Base-by-base conservation (phyloP, 345 rosid genomes). In the Murraya paniculata region DNA sequence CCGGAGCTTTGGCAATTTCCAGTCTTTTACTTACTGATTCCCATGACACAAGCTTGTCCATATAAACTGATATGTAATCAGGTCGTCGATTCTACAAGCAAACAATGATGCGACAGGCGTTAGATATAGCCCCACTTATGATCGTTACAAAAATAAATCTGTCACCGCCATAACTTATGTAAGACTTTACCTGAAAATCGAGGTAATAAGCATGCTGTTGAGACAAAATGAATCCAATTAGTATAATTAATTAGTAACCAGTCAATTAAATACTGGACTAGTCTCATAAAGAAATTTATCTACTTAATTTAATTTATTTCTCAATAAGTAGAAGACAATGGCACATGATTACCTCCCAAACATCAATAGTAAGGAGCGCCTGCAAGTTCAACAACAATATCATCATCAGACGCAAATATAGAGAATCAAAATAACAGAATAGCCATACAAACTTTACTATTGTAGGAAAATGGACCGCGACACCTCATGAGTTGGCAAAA, bases 41-140 rank as follows among this genome's bases (percentile, higher is more conserved):
- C 99, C 98, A 94, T 59, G 98, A 96, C 7, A 94, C 97, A 50
- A 96, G 92, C 82, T 88, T 94, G 39, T 89, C 97, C 88, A 94
- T 81, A 81, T 87, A 94, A 57, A 78, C 83, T 13, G 89, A 85
- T 82, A 90, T 84, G 85, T 89, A 94, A 68, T 92, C 92, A 55
- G 86, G 86, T 57, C 98, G 87, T 35, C 84, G 91, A 75, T 86
- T 94, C 99, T 94, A 81, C 72, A 56, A 68, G 70, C 31, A 77
- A 71, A 74, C 31, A 38, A 57, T 4, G 35, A 45, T 6, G 28
- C 6, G 45, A 22, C 6, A 35, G 36, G 70, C 62, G 22, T 36
- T 21, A 77, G 53, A 65, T 25, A 16, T 18, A 53, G 1, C 57
- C 57, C 7, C 8, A 30, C 6, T 18, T 27, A 61, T 31, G 33